phyloP scores from a whole-genome alignment of 2,329 filamentous ascomycete genomes.

The Apiospora pterosperma region DNA sequence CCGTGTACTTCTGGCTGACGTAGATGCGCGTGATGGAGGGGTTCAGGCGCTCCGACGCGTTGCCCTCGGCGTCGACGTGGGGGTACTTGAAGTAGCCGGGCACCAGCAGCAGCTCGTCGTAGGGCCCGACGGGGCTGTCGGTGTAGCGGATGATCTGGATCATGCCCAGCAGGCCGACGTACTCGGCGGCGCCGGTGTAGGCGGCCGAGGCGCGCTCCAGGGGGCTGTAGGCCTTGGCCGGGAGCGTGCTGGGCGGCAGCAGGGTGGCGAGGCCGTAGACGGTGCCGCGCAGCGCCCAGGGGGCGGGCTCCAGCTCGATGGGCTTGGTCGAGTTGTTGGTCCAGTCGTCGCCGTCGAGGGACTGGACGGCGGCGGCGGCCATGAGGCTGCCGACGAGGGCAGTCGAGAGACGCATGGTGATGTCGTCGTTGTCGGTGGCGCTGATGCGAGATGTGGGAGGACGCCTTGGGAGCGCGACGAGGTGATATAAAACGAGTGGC shows the following conservation, averaged over 20 bases:
- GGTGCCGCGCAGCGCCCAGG: slow-evolving; percentile 7
- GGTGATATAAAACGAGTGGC: neutral
- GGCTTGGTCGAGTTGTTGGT: slow-evolving; percentile 9
- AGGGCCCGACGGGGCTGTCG: slow-evolving; percentile 27
- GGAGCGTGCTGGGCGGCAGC: slow-evolving; percentile 15
- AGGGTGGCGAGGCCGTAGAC: slow-evolving; percentile 9
- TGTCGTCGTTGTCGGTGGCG: neutral
- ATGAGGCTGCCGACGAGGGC: neutral
- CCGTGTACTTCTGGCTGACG: slow-evolving; percentile 27
- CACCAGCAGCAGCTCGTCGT: slow-evolving; percentile 29
- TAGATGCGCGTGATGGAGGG: slow-evolving; percentile 29
- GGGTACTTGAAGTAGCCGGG: slow-evolving; percentile 23
- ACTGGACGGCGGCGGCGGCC: neutral
- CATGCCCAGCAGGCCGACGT: slow-evolving; percentile 22
- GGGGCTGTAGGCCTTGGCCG: slow-evolving; percentile 9
- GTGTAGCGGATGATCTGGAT: slow-evolving; percentile 29
- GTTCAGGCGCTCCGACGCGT: slow-evolving; percentile 11
- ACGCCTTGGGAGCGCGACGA: too few relatives aligned
- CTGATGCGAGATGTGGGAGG: neutral
- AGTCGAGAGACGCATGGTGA: neutral
- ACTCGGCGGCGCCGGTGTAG: slow-evolving; percentile 15
- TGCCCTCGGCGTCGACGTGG: neutral
- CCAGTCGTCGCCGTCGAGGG: neutral
- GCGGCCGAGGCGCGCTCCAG: neutral
- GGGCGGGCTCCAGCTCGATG: slow-evolving; percentile 1